phyloP scores from a whole-genome alignment of 2,329 filamentous ascomycete genomes.

The Botryosphaeria dothidea region DNA sequence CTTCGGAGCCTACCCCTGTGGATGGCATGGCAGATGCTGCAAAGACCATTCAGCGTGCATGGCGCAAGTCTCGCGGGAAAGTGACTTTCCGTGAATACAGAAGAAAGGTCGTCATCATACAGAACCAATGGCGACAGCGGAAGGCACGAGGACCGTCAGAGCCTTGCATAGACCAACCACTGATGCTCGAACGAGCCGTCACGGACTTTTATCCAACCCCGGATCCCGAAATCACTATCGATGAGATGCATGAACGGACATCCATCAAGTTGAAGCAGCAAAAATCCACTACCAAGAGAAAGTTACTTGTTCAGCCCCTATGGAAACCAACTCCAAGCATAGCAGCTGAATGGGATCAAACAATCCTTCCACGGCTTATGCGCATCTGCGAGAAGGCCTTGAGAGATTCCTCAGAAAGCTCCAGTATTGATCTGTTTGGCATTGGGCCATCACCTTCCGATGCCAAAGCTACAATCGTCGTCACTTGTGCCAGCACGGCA shows the following conservation, averaged over 20 bases:
- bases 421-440: constrained; percentile 75
- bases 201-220: neutral
- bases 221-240: neutral
- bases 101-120: constrained; percentile 39
- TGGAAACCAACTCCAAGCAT: constrained; percentile 59
- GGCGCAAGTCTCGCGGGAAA: constrained; percentile 32
- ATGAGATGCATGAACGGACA: constrained; percentile 7
- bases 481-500: constrained; percentile 73
- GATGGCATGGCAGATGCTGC: constrained; percentile 33
- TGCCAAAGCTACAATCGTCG: constrained; percentile 71
- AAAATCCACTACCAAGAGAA: constrained; percentile 24
- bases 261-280: constrained; percentile 13
- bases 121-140: constrained; percentile 38
- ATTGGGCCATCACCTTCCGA: constrained; percentile 68
- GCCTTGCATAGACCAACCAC: neutral
- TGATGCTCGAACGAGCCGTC: neutral
- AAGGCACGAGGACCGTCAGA: constrained; percentile 7
- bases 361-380: constrained; percentile 72
- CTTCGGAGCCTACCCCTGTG: constrained; percentile 20
- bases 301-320: constrained; percentile 43
- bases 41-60: constrained; percentile 37
- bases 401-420: constrained; percentile 71
- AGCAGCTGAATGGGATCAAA: constrained; percentile 70
- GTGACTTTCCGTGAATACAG: constrained; percentile 39
- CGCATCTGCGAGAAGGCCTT: constrained; percentile 70